phyloP scores from a whole-genome alignment of 1,284 basidiomycete species.

The Paramarasmius palmivorus region DNA sequence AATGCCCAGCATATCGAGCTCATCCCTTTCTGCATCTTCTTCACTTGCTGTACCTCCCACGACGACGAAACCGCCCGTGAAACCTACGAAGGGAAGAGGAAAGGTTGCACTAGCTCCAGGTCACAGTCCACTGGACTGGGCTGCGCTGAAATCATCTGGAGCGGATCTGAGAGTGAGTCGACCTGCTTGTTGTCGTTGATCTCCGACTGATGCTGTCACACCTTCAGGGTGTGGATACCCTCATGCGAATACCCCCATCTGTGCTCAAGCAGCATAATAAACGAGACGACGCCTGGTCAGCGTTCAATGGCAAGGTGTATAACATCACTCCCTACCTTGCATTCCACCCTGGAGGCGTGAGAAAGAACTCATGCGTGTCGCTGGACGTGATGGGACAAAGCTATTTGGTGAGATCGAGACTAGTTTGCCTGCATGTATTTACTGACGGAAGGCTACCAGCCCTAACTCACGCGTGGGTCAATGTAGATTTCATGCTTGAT shows the following conservation, averaged over 20 bases:
- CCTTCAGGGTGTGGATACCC: slow-evolving; percentile 58
- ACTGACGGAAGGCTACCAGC: slow-evolving; percentile 27
- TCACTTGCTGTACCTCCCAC: slow-evolving; percentile 55
- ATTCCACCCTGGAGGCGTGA: slow-evolving; percentile 95
- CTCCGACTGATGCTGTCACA: slow-evolving; percentile 6
- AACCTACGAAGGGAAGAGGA: slow-evolving; percentile 56
- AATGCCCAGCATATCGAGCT: slow-evolving; percentile 30
- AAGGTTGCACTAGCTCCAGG: slow-evolving; percentile 94
- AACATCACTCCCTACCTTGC: slow-evolving; percentile 92
- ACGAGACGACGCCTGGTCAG: slow-evolving; percentile 91
- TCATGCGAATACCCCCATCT: slow-evolving; percentile 80
- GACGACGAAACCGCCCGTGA: slow-evolving; percentile 56
- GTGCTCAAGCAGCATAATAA: slow-evolving; percentile 85
- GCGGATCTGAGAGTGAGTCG: slow-evolving; percentile 70
- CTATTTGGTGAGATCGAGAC: slow-evolving; percentile 74
- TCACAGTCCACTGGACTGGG: slow-evolving; percentile 94
- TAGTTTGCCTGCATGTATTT: background rate
- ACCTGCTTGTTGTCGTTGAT: background rate
- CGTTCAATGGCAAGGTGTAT: slow-evolving; percentile 93
- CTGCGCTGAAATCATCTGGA: slow-evolving; percentile 79
- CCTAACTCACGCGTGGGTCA: slow-evolving; percentile 79
- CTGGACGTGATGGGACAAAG: slow-evolving; percentile 92
- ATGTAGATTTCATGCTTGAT: slow-evolving; percentile 91
- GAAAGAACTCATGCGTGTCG: slow-evolving; percentile 93
- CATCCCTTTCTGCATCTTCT: slow-evolving; percentile 33